These are phyloP conservation scores for Proliferodiscus dingleyae DNA, from an alignment of 2,329 filamentous ascomycete species.

Conservation along the genomic window DNA sequence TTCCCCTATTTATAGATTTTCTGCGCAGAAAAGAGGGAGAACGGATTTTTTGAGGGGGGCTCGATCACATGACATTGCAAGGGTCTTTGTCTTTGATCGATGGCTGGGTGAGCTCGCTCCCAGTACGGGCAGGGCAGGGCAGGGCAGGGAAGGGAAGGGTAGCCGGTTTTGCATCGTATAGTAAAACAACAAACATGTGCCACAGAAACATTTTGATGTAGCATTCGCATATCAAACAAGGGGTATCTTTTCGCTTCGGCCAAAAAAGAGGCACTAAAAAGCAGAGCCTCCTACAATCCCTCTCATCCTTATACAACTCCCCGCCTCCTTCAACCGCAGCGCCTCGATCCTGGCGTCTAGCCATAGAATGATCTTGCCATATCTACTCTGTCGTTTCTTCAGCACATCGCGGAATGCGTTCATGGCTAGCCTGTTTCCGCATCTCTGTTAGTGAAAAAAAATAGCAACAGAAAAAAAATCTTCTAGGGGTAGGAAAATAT, in stretches of 20 bases:
- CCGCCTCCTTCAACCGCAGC: slow-evolving; percentile 8
- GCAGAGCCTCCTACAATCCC: slow-evolving; percentile 2
- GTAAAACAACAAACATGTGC: too few relatives aligned
- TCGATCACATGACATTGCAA: too few relatives aligned
- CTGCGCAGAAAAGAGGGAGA: too few relatives aligned
- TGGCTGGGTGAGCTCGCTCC: too few relatives aligned
- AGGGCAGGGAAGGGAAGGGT: background rate
- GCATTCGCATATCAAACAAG: too few relatives aligned
- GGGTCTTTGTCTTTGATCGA: too few relatives aligned
- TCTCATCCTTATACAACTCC: slow-evolving; percentile 4
- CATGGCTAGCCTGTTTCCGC: slow-evolving; percentile 50
- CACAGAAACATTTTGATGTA: too few relatives aligned
- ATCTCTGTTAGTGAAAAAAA: too few relatives aligned
- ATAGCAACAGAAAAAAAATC: background rate
- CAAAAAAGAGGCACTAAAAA: too few relatives aligned
- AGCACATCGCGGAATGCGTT: slow-evolving; percentile 67
- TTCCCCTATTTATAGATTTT: too few relatives aligned
- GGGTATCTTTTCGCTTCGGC: too few relatives aligned
- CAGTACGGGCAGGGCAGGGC: background rate
- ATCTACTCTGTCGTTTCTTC: slow-evolving; percentile 64
- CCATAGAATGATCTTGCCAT: slow-evolving; percentile 63
- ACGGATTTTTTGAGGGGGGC: too few relatives aligned
- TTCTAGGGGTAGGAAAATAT: slow-evolving; percentile 1
- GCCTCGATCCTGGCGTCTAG: slow-evolving; percentile 38
- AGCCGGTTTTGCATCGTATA: background rate